Evolutionary conservation across 768 basidiomycete genomes (phyloP).

Genomic region (Phaffia tasmanica): DNA sequence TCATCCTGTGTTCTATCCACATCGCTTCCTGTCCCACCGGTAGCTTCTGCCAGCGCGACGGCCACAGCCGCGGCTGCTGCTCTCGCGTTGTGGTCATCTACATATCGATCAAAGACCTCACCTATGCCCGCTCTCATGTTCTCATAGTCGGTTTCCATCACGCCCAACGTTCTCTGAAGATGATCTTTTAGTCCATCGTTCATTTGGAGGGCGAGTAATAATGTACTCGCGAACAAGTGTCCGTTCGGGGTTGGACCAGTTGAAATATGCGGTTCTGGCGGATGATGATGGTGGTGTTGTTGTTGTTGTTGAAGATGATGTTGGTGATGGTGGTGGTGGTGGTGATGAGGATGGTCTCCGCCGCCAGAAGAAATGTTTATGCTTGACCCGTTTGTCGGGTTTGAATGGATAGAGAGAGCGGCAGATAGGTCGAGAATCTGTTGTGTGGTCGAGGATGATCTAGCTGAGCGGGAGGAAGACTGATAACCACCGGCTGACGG

Average conservation of each 20-base stretch:
- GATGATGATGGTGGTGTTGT: neutral
- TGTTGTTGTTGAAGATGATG: neutral
- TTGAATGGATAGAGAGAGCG: too few relatives aligned
- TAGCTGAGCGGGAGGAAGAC: neutral
- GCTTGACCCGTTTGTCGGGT: too few relatives aligned
- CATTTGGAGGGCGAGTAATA: neutral
- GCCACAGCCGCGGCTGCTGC: too few relatives aligned
- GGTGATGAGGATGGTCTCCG: neutral
- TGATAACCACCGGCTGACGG: too few relatives aligned
- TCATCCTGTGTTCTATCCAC: too few relatives aligned
- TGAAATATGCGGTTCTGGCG: neutral
- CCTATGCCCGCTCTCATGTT: neutral
- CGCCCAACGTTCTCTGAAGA: slow-evolving; percentile 1
- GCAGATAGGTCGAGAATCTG: neutral
- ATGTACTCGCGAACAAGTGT: neutral
- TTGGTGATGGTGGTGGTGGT: neutral
- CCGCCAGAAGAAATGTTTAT: neutral
- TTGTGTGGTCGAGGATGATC: slow-evolving; percentile 7
- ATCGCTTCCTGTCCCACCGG: too few relatives aligned
- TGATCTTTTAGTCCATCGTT: slow-evolving; percentile 8
- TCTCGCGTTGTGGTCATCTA: neutral
- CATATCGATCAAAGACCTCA: slow-evolving; percentile 5
- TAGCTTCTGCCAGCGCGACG: too few relatives aligned
- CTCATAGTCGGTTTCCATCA: slow-evolving; percentile 3
- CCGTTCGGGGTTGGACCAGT: neutral